A percentile compares a stretch with the other conserved stretches of the same genome.
Evolutionary conservation across 495 filamentous ascomycete species (phyloP).

Genomic region (Neurospora sp.): DNA sequence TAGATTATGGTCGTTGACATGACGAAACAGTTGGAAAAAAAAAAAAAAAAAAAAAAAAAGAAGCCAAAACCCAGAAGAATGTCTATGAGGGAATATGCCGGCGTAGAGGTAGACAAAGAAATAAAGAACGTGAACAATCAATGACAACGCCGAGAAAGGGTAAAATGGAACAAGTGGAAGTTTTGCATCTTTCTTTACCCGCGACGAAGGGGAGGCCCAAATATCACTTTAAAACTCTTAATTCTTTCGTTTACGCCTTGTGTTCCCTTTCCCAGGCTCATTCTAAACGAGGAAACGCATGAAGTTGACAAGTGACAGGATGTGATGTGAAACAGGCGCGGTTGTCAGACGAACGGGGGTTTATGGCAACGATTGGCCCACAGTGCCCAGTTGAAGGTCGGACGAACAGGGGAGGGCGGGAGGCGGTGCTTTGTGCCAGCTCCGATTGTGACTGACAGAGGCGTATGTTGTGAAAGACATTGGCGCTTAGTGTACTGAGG

Average conservation of each 20-base stretch:
- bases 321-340: conserved; percentile 5
- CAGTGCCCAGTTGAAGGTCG: neutral
- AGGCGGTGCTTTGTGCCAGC: neutral
- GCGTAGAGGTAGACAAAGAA: neutral
- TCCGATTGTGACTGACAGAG: neutral
- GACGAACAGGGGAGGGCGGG: neutral
- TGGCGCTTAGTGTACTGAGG: neutral
- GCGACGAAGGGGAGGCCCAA: neutral
- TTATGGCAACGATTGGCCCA: conserved; percentile 1
- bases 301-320: neutral
- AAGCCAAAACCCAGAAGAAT: neutral
- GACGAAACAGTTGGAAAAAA: neutral
- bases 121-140: neutral
- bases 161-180: neutral
- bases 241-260: neutral
- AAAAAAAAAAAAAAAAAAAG: no score
- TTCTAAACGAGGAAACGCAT: neutral
- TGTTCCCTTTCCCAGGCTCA: neutral
- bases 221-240: neutral
- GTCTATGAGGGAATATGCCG: neutral
- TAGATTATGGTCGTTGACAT: neutral
- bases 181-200: neutral
- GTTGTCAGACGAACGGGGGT: neutral
- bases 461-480: neutral
- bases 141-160: neutral